Base-by-base conservation (phyloP, 2,329 filamentous ascomycete genomes). In the Didymella sp. region DNA sequence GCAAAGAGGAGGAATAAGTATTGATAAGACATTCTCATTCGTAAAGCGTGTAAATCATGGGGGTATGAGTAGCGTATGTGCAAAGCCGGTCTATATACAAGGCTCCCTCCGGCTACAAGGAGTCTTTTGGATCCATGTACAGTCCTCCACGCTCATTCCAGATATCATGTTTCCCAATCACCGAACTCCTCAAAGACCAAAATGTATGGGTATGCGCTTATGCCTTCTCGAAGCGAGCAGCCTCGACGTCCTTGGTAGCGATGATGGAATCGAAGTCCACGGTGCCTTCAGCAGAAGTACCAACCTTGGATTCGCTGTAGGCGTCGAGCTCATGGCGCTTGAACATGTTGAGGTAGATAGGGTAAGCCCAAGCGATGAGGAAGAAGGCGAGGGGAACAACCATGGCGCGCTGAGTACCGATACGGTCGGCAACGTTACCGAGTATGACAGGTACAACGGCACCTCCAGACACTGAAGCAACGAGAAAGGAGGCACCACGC, bases 401-500 rank as follows among this genome's bases (percentile, higher is more conserved):
- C 73, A 76, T 75, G 15, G 73, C 74, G 46, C 69, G 67, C 30
- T 70, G 51, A 3, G 69, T 74, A 13, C 71, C 72, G 19, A 69
- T 73, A 41, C 52, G 57, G 42, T 75, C 72, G 1, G 73, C 72
- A 2, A 75, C 73, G 30, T 74, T 75, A 9, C 73, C 73, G 7
- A 74, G 62, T 19, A 76, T 73, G 27, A 71, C 73, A 1, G 73
- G 74, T 0, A 73, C 68, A 13, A 75, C 67, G 19, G 74, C 74
- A 53, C 73, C 74, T 51, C 74, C 74, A 35, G 62, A 74, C 51
- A 77, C 69, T 22, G 73, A 71, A 13, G 73, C 64, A 21, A 77
- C 74, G 42, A 77, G 59, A 67, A 72, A 75, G 1, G 72, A 75
- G 19, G 73, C 73, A 28, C 74, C 75, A 38, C 74, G 74, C 69